phyloP scores from a whole-genome alignment of 176 grass and related monocot genomes.

The Puccinellia tenuiflora region DNA sequence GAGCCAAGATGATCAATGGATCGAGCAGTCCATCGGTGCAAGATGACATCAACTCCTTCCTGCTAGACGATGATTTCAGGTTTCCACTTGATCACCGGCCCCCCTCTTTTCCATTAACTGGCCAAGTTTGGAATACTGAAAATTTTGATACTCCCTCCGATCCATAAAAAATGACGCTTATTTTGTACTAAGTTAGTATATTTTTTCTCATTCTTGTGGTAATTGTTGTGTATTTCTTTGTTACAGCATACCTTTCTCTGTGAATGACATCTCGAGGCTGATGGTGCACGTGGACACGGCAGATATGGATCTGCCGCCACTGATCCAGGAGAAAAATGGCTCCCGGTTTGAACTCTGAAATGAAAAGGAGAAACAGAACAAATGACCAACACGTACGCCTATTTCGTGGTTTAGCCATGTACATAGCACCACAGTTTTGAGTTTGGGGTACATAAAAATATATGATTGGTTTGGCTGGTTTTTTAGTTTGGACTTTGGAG shows the following conservation, averaged over 20 bases:
- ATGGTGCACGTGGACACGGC: constrained; percentile 25
- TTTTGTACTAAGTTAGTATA: no score
- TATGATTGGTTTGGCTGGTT: neutral
- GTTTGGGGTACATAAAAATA: neutral
- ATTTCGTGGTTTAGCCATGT: constrained; percentile 16
- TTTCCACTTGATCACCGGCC: neutral
- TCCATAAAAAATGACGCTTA: no score
- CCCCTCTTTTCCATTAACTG: neutral
- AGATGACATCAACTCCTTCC: constrained; percentile 65
- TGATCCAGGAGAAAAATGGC: constrained; percentile 32
- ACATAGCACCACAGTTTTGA: constrained; percentile 46
- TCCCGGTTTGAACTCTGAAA: neutral
- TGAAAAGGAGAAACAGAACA: neutral
- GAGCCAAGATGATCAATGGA: constrained; percentile 38
- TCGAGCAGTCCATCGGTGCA: constrained; percentile 30
- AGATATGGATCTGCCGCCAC: constrained; percentile 36
- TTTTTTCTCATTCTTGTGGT: no score
- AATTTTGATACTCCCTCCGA: no score
- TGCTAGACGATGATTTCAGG: constrained; percentile 69
- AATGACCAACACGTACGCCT: neutral
- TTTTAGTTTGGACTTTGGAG: neutral
- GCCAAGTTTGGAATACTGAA: neutral
- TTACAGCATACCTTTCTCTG: constrained; percentile 54
- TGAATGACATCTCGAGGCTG: constrained; percentile 41
- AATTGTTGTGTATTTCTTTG: neutral